phyloP scores from a whole-genome alignment of 2,329 filamentous ascomycete genomes.

The Cercospora citrullina region DNA sequence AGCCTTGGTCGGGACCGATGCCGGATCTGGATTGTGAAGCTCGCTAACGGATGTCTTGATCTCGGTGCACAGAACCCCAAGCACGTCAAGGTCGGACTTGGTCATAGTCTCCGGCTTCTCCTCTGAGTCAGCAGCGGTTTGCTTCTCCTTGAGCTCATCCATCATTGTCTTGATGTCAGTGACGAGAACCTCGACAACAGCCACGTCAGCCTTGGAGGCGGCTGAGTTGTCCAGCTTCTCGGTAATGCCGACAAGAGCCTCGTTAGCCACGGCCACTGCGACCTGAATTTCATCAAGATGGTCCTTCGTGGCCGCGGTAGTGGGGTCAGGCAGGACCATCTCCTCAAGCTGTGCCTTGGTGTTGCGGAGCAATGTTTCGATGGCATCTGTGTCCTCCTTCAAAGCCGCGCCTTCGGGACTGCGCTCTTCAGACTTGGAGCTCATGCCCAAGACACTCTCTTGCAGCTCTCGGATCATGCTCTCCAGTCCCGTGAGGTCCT shows the following conservation, averaged over 20 bases:
- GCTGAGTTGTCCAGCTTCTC: slow-evolving; percentile 66
- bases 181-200: slow-evolving; percentile 72
- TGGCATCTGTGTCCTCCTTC: slow-evolving; percentile 84
- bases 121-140: slow-evolving; percentile 49
- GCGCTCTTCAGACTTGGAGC: slow-evolving; percentile 41
- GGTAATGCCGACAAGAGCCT: slow-evolving; percentile 66
- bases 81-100: slow-evolving; percentile 77
- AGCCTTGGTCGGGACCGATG: slow-evolving; percentile 70
- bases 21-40: slow-evolving; percentile 69
- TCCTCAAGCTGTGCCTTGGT: slow-evolving; percentile 88
- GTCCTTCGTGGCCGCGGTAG: slow-evolving; percentile 65
- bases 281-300: slow-evolving; percentile 64
- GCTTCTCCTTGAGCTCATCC: slow-evolving; percentile 61
- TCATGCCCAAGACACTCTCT: slow-evolving; percentile 56
- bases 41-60: slow-evolving; percentile 77
- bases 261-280: slow-evolving; percentile 72
- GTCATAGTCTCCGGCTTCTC: slow-evolving; percentile 60
- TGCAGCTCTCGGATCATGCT: slow-evolving; percentile 58
- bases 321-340: slow-evolving; percentile 63
- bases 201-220: slow-evolving; percentile 76
- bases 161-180: slow-evolving; percentile 73
- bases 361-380: slow-evolving; percentile 86
- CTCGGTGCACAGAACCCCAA: slow-evolving; percentile 80
- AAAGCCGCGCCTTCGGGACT: slow-evolving; percentile 57
- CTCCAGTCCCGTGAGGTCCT: slow-evolving; percentile 54